Conservation (phyloP, 352 stramenopile species). For the Globisporangium megalacanthum region DNA sequence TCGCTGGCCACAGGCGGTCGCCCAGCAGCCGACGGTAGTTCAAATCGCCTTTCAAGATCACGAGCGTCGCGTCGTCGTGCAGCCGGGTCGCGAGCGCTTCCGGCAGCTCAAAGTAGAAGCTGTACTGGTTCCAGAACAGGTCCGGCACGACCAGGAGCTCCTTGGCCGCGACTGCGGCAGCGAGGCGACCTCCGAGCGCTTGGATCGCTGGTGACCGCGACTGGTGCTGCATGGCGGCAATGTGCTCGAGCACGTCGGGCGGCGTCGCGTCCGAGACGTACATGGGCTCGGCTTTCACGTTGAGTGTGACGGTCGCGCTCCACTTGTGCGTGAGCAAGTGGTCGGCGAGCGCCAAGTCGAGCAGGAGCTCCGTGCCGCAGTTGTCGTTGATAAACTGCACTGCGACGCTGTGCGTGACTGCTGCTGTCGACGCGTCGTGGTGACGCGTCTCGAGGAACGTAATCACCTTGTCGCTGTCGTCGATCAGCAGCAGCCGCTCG, state of each 20-base stretch:
- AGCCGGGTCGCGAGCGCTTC: constrained; percentile 24
- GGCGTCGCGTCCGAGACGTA: constrained; percentile 77
- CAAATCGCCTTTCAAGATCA: constrained; percentile 96
- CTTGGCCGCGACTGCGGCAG: constrained; percentile 20
- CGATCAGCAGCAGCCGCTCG: constrained; percentile 48
- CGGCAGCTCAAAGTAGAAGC: constrained; percentile 70
- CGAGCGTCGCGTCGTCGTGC: constrained; percentile 48
- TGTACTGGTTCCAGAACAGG: constrained; percentile 67
- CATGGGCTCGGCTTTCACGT: constrained; percentile 70
- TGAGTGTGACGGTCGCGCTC: constrained; percentile 53
- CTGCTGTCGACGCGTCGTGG: not conserved
- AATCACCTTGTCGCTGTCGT: constrained; percentile 51
- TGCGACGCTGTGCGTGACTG: constrained; percentile 1
- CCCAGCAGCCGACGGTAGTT: constrained; percentile 96
- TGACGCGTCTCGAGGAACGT: constrained; percentile 24
- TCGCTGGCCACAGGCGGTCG: constrained; percentile 89
- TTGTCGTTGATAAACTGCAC: constrained; percentile 81
- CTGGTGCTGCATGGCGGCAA: constrained; percentile 39
- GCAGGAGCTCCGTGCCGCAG: constrained; percentile 61
- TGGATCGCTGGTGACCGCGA: constrained; percentile 30
- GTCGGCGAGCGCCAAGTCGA: constrained; percentile 62
- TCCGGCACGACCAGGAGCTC: constrained; percentile 22
- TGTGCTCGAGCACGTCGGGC: constrained; percentile 52
- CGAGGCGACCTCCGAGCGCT: constrained; percentile 39
- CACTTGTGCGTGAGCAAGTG: constrained; percentile 46